phyloP scores from a whole-genome alignment of 495 filamentous ascomycete genomes.

The Aspergillus asperescens region DNA sequence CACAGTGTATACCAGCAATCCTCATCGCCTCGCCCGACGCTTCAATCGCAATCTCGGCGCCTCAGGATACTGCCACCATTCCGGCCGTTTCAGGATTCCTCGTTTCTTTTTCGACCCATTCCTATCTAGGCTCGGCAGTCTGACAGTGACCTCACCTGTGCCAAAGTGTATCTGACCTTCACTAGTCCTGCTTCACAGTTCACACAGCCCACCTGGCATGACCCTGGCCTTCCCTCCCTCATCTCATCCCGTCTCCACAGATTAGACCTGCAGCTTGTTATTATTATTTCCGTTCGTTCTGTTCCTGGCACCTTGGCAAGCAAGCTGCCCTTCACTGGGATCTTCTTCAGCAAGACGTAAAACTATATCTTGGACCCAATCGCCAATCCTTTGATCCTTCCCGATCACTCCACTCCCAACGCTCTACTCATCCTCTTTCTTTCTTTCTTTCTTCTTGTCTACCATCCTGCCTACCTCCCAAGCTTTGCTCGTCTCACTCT shows the following conservation, averaged over 20 bases:
- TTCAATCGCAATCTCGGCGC: no score
- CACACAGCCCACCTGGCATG: slow-evolving; percentile 25
- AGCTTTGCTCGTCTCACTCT: not conserved
- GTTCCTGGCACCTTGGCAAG: slow-evolving; percentile 22
- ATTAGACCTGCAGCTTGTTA: slow-evolving; percentile 7
- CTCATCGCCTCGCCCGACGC: no score
- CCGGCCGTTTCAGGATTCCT: slow-evolving; percentile 7
- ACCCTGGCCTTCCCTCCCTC: slow-evolving; percentile 7
- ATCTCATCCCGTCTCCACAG: slow-evolving; percentile 20
- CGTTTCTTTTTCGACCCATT: slow-evolving; percentile 7
- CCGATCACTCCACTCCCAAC: slow-evolving; percentile 17
- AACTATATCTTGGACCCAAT: slow-evolving; percentile 23
- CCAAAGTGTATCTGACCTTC: slow-evolving; percentile 11
- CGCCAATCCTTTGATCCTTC: slow-evolving; percentile 19
- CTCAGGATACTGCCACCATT: slow-evolving; percentile 6
- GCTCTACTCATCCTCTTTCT: slow-evolving; percentile 1
- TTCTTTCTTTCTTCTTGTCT: no score
- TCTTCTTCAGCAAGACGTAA: slow-evolving; percentile 13
- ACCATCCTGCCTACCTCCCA: not conserved
- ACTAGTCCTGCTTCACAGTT: slow-evolving; percentile 10
- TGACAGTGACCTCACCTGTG: slow-evolving; percentile 8
- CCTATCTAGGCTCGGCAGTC: slow-evolving; percentile 2
- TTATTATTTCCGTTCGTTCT: not conserved
- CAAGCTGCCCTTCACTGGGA: slow-evolving; percentile 9
- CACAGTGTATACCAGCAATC: no score